Base-by-base conservation (phyloP, 148 eudicot genomes). In the Agrostemma githago region DNA sequence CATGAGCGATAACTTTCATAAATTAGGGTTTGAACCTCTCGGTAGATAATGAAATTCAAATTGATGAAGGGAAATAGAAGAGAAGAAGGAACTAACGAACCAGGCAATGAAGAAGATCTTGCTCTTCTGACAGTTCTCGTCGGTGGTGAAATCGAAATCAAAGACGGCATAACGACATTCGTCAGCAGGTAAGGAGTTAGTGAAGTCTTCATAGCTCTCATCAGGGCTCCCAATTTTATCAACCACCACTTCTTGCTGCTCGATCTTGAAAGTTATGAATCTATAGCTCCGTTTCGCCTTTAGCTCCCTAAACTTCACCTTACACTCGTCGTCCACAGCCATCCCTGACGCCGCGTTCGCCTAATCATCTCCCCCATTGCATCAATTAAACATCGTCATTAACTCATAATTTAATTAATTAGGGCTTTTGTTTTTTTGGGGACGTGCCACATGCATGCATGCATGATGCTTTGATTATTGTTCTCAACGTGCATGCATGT, bases 71-170 rank as follows among this genome's bases (percentile, higher is more conserved):
- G 43, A 34, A 15, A 3, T 10, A 39, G n/a, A 0, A 1, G 37
- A 21, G 40, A 26, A 34, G 66, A 34, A 6, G 21, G 15, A 39
- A 64, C n/a, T n/a, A n/a, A n/a, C 68, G 4, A 83, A 91, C 96
- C 96, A 91, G 10, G 96, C 96, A 72, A 91, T 82, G 82, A 88
- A 90, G 89, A 87, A 85, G 66, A 90, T 90, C 85, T 90, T 90
- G 93, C 93, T 87, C 76, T 91, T 91, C 83, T 91, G 97, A 81
- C 88, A 86, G 74, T 91, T 88, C 75, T 91, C 97, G 61, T 81
- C 83, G 12, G 96, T 91, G 43, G 82, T 83, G 80, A 91, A 91
- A 76, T 91, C 96, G 39, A 89, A 86, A 73, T 91, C 97, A 61
- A 76, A 91, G 72, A 91, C 91, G 67, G 97, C 93, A 56, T 91